phyloP scores from a whole-genome alignment of 2,329 filamentous ascomycete species.

The Penicillium hesseltinei region DNA sequence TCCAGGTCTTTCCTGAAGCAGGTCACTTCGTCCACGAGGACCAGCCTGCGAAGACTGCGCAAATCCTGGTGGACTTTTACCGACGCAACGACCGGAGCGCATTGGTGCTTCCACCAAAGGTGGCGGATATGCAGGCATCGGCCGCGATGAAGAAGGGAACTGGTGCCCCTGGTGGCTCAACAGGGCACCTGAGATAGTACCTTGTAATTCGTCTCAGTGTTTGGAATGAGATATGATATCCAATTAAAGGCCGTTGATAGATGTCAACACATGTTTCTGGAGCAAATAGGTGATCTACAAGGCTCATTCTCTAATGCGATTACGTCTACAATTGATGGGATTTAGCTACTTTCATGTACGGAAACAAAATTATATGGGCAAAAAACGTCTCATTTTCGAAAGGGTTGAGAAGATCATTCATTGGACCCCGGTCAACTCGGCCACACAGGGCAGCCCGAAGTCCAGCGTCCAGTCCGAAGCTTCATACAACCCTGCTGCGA shows the following conservation, averaged over 20 bases:
- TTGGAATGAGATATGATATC: background rate
- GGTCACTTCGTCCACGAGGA: conserved; percentile 98
- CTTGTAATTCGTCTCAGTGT: background rate
- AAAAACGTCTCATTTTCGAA: background rate
- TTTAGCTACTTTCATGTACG: background rate
- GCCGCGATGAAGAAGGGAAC: conserved; percentile 41
- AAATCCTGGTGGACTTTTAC: conserved; percentile 85
- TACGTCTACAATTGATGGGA: background rate
- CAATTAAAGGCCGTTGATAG: background rate
- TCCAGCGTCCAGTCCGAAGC: background rate
- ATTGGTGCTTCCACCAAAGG: conserved; percentile 87
- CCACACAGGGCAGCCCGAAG: background rate
- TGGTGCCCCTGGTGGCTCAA: conserved; percentile 12
- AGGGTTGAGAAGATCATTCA: background rate
- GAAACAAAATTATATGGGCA: background rate
- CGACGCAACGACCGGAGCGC: conserved; percentile 82
- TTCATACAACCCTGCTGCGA: background rate
- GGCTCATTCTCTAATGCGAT: background rate
- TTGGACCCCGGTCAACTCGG: background rate
- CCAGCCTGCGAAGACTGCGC: conserved; percentile 82
- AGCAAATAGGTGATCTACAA: background rate
- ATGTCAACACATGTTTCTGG: background rate
- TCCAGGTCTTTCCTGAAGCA: conserved; percentile 91
- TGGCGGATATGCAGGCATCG: conserved; percentile 63
- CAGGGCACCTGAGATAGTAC: conserved; percentile 3